Evolutionary conservation across 129 eudicot species (phyloP).

Genomic region (Gnaphalium uliginosum): DNA sequence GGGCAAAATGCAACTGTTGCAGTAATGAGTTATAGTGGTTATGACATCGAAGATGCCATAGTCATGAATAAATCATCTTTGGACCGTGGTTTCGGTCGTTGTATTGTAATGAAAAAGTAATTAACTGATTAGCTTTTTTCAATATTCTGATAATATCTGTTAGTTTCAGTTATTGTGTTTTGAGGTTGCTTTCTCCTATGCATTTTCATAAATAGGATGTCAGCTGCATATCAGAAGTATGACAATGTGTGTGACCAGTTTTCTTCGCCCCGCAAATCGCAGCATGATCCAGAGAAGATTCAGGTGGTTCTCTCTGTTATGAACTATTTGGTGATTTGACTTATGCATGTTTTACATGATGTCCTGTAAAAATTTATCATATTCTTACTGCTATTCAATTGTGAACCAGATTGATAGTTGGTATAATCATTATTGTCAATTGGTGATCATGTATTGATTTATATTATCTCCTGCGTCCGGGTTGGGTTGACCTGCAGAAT

Average conservation of each 20-base stretch:
- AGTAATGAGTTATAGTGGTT: slow-evolving; percentile 98
- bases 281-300: slow-evolving; percentile 50
- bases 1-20: slow-evolving; percentile 99
- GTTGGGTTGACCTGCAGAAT: background rate
- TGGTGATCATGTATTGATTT: background rate
- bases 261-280: slow-evolving; percentile 53
- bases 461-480: background rate
- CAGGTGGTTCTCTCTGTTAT: slow-evolving; percentile 47
- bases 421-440: background rate
- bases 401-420: background rate
- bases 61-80: slow-evolving; percentile 96
- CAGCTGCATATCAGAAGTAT: slow-evolving; percentile 57
- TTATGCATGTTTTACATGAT: background rate
- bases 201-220: slow-evolving; percentile 38
- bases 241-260: slow-evolving; percentile 56
- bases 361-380: background rate
- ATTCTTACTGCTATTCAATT: background rate
- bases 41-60: slow-evolving; percentile 97
- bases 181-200: slow-evolving; percentile 11
- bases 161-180: slow-evolving; percentile 1
- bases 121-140: background rate
- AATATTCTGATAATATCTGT: slow-evolving; percentile 7
- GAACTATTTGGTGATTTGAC: background rate
- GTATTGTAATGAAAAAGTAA: slow-evolving; percentile 95
- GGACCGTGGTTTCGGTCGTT: slow-evolving; percentile 99